phyloP scores from a whole-genome alignment of 345 rosid species.

The Nephelium lappaceum region DNA sequence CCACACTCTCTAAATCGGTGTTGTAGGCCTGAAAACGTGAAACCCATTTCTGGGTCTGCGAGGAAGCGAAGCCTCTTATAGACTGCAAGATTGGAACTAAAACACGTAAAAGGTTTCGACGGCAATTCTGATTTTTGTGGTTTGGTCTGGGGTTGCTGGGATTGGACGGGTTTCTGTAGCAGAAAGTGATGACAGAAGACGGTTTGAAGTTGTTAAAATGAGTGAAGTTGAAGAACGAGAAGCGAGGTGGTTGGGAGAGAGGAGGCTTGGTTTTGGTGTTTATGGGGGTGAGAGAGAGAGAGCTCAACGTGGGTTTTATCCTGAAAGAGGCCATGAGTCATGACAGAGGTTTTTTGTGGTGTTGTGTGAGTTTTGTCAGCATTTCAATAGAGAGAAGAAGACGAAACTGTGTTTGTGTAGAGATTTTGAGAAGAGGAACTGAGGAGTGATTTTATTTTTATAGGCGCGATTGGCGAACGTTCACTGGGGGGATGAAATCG shows the following conservation, averaged over 20 bases:
- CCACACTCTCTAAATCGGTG: slow-evolving; percentile 39
- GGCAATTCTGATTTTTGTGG: slow-evolving; percentile 11
- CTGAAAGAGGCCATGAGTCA: slow-evolving; percentile 59
- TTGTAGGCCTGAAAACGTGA: slow-evolving; percentile 44
- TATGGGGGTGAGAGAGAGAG: slow-evolving; percentile 29
- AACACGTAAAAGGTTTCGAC: slow-evolving; percentile 38
- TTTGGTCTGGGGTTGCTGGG: slow-evolving; percentile 26
- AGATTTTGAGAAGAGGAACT: slow-evolving; percentile 29
- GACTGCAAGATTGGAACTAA: slow-evolving; percentile 45
- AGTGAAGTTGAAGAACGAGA: slow-evolving; percentile 34
- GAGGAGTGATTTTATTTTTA: slow-evolving; percentile 11
- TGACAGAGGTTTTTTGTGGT: slow-evolving; percentile 23
- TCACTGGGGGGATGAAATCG: not conserved
- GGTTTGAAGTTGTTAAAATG: slow-evolving; percentile 30
- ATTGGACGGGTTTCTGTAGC: slow-evolving; percentile 32
- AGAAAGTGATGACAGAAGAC: slow-evolving; percentile 37
- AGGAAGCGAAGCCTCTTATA: slow-evolving; percentile 45
- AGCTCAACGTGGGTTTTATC: slow-evolving; percentile 35
- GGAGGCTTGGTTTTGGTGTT: slow-evolving; percentile 12
- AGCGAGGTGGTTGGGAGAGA: slow-evolving; percentile 19
- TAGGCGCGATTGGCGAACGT: not conserved
- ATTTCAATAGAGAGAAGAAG: slow-evolving; percentile 28
- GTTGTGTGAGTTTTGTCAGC: slow-evolving; percentile 32
- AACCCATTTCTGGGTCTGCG: slow-evolving; percentile 54
- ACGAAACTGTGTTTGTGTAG: not conserved